Evolutionary conservation across 768 basidiomycete genomes (phyloP).

Genomic region (Hygrocybe punicea): DNA sequence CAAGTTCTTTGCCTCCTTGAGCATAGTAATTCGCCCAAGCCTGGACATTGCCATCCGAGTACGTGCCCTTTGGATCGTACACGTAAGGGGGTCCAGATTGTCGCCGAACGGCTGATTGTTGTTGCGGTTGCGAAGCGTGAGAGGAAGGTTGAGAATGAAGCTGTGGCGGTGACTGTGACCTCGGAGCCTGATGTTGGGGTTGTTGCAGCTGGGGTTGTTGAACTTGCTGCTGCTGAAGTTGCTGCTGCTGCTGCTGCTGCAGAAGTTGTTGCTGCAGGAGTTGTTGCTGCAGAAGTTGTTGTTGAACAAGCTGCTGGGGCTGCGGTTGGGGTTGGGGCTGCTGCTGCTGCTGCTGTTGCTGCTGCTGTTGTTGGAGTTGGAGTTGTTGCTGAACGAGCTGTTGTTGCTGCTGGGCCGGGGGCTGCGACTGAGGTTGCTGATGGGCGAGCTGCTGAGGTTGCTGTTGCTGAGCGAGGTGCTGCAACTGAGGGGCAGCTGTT

Average conservation of each 20-base stretch:
- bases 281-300: background rate
- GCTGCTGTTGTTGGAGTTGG: slow-evolving; percentile 19
- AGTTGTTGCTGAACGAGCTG: slow-evolving; percentile 20
- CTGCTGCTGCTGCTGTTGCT: slow-evolving; percentile 16
- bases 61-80: slow-evolving; percentile 64
- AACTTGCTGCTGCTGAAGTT: slow-evolving; percentile 22
- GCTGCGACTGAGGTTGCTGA: slow-evolving; percentile 11
- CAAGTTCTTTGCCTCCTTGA: slow-evolving; percentile 68
- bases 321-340: slow-evolving; percentile 21
- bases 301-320: background rate
- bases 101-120: slow-evolving; percentile 10
- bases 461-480: slow-evolving; percentile 7
- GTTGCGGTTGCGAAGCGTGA: slow-evolving; percentile 19
- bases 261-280: background rate
- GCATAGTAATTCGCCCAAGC: slow-evolving; percentile 87
- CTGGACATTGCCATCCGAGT: slow-evolving; percentile 77
- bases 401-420: slow-evolving; percentile 23
- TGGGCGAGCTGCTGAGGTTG: slow-evolving; percentile 7
- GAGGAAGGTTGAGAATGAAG: slow-evolving; percentile 20
- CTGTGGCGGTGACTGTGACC: slow-evolving; percentile 28
- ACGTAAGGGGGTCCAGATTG: slow-evolving; percentile 45
- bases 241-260: slow-evolving; percentile 10
- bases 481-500: slow-evolving; percentile 18
- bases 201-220: slow-evolving; percentile 19
- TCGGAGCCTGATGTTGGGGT: slow-evolving; percentile 25